These are phyloP conservation scores for Tausonia pullulans DNA, from an alignment of 1,284 basidiomycete species.

Conservation along the genomic window DNA sequence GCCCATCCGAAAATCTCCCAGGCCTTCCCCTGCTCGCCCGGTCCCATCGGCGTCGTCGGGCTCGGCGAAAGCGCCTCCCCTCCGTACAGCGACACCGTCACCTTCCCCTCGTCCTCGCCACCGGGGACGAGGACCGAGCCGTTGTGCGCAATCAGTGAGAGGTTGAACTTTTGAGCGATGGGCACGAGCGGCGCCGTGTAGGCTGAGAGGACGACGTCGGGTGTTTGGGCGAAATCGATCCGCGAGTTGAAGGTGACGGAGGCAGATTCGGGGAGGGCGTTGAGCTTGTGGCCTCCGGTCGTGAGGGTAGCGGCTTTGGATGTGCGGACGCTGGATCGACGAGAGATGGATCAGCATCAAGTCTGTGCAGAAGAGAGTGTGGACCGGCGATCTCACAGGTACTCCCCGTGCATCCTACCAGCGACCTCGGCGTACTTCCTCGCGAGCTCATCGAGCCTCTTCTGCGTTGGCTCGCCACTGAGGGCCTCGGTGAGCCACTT, in stretches of 20 bases:
- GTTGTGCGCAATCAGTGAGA: conserved; percentile 10
- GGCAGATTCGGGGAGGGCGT: conserved; percentile 13
- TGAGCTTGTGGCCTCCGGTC: conserved; percentile 6
- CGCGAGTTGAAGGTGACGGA: conserved; percentile 14
- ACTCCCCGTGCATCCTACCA: conserved; percentile 9
- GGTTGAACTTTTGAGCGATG: conserved; percentile 7
- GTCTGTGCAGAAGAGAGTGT: too few relatives aligned
- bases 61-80: too few relatives aligned
- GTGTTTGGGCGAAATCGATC: conserved; percentile 13
- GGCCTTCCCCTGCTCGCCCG: too few relatives aligned
- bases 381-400: neutral
- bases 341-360: too few relatives aligned
- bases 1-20: too few relatives aligned
- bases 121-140: neutral
- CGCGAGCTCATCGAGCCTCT: conserved; percentile 9
- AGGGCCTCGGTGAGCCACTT: conserved; percentile 10
- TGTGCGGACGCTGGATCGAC: neutral
- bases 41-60: too few relatives aligned
- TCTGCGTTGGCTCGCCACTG: conserved; percentile 11
- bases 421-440: conserved; percentile 6
- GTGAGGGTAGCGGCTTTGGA: conserved; percentile 12
- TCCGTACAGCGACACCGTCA: too few relatives aligned
- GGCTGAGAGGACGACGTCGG: neutral
- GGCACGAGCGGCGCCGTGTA: conserved; percentile 10
- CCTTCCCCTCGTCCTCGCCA: too few relatives aligned